Evolutionary conservation across 2,329 filamentous ascomycete genomes (phyloP), one percentile per base, ranked within the genome.

Genomic region (Huntiella abstrusa): DNA sequence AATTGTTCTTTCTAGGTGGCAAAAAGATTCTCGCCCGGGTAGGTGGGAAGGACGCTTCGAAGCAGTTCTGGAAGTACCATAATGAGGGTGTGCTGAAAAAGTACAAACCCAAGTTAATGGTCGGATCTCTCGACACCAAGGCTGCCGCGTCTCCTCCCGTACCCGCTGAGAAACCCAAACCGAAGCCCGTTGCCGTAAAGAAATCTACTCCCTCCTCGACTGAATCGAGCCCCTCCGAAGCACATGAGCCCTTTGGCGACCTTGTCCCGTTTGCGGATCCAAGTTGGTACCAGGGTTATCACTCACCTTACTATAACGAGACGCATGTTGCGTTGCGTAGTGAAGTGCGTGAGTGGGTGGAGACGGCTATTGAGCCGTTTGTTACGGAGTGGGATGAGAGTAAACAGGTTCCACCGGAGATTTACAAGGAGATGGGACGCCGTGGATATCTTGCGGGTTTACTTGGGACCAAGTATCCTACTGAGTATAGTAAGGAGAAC

Each of bases 361-460:
- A 93, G 51, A 73, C 70, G 48, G 83, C 85, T 55, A 80, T 96
- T 60, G 86, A 94, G 68, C 88, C 91, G 16, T 73, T 88, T 55
- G 84, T 96, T 48, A 82, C 77, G 36, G 91, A 98, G 62, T 98
- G 91, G 91, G 91, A 98, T 55, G 91, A 96, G 70, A 83, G 80
- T 55, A 92, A 86, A 68, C 75, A 79, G 59, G 86, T 96, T 1
- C 88, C 91, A 0, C 76, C 83, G 40, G 73, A 76, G 54, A 83
- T 98, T 58, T 98, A 94, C 73, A 88, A 93, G 67, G 77, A 91
- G 60, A 91, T 95, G 80, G 91, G 91, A 49, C 79, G 85, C 52
- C 77, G 83, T 40, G 91, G 91, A 36, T 98, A 95, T 60, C 74
- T 98, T 13, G 81, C 86, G n/a, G 91, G 91, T 54, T 70, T 96